phyloP scores from a whole-genome alignment of 2,329 filamentous ascomycete genomes.

The Cordyceps farinosa region DNA sequence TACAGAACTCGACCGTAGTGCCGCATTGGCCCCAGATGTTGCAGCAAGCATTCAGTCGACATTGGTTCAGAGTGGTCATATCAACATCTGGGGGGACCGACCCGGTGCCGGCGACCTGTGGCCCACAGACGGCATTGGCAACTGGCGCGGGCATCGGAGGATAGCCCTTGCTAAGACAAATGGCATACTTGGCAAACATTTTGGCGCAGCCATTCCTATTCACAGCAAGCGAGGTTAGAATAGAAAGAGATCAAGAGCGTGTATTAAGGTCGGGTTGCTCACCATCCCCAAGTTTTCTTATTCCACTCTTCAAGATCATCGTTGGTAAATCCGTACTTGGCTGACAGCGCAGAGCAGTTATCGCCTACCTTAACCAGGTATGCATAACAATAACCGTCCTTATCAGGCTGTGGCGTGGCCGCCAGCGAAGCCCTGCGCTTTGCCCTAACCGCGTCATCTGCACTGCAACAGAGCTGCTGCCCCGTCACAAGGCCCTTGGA shows the following conservation, averaged over 20 bases:
- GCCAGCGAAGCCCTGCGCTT: too few relatives aligned
- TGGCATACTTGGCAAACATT: constrained; percentile 19
- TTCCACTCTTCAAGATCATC: constrained; percentile 31
- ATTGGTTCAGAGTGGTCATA: constrained; percentile 28
- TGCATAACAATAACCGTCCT: constrained; percentile 34
- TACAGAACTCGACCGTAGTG: constrained; percentile 38
- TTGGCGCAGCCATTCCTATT: constrained; percentile 4
- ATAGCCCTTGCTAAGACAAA: constrained; percentile 29
- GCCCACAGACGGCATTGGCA: constrained; percentile 29
- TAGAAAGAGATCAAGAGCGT: background rate
- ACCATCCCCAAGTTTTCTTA: constrained; percentile 32
- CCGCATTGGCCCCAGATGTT: constrained; percentile 42
- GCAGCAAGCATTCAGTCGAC: constrained; percentile 30
- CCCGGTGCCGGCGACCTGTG: constrained; percentile 24
- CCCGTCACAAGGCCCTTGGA: constrained; percentile 27
- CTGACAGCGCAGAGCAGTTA: constrained; percentile 33
- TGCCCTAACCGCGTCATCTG: constrained; percentile 23
- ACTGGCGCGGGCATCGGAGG: constrained; percentile 29
- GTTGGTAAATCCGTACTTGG: constrained; percentile 27
- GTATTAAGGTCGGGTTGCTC: constrained; percentile 19
- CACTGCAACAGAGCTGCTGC: constrained; percentile 37
- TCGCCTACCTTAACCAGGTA: constrained; percentile 34
- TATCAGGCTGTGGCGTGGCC: too few relatives aligned
- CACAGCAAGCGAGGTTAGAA: background rate
- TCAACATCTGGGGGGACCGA: constrained; percentile 18